Conservation (phyloP, 75 land plant species). For the Larix kaempferi region DNA sequence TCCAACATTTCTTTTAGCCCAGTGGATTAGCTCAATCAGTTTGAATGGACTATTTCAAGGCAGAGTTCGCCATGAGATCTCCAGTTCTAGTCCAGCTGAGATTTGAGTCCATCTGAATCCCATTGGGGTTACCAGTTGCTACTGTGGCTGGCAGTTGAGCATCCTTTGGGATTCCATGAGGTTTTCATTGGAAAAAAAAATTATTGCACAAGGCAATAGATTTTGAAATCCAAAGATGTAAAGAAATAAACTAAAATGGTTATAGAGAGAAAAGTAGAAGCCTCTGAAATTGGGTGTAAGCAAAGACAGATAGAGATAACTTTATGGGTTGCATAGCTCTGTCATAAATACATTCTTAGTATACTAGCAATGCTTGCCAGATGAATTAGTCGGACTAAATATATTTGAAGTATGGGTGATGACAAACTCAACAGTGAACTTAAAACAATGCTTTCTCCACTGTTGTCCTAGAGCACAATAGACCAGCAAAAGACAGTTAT, state of each 20-base stretch:
- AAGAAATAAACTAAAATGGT: neutral
- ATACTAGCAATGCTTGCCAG: neutral
- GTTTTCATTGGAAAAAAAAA: no score
- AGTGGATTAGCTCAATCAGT: no score
- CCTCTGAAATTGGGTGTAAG: neutral
- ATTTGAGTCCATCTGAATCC: neutral
- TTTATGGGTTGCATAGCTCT: neutral
- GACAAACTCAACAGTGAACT: neutral
- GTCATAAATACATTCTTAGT: neutral
- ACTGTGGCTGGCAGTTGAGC: neutral
- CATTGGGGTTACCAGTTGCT: neutral
- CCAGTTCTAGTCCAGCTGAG: neutral
- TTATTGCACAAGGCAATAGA: neutral
- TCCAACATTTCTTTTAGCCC: no score
- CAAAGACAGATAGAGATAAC: neutral
- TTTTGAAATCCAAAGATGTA: neutral
- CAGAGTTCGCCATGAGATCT: no score
- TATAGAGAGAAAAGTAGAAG: neutral
- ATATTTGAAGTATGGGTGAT: neutral
- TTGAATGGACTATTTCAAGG: no score
- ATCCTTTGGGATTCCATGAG: no score
- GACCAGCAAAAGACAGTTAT: neutral
- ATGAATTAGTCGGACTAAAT: neutral
- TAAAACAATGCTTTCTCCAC: neutral
- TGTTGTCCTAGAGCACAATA: neutral